A percentile compares a stretch with the other conserved stretches of the same genome.
These are phyloP conservation scores for Alternaria triticina DNA, from an alignment of 2,329 filamentous ascomycete species.

Conservation along the genomic window DNA sequence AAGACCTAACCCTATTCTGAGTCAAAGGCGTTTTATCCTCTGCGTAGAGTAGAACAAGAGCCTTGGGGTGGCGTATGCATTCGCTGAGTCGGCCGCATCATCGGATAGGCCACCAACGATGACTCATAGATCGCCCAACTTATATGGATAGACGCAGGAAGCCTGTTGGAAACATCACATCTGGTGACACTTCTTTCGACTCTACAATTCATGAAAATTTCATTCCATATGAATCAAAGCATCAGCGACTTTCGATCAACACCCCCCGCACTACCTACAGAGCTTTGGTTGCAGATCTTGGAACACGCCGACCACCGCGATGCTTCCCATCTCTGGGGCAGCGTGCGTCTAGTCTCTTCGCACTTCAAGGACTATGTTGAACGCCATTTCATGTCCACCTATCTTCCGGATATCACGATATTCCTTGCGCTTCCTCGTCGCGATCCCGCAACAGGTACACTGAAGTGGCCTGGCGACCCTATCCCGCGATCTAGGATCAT, in stretches of 20 bases:
- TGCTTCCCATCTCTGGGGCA: constrained; percentile 23
- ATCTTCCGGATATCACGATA: constrained; percentile 16
- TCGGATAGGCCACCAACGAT: not conserved
- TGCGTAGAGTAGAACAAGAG: too few species aligned
- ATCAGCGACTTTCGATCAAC: not conserved
- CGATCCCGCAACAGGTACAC: constrained; percentile 19
- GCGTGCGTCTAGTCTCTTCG: constrained; percentile 24
- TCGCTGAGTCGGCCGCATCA: not conserved
- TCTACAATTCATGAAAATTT: not conserved
- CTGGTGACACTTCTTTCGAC: not conserved
- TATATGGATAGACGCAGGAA: not conserved
- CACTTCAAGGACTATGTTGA: constrained; percentile 23
- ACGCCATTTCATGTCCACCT: constrained; percentile 20
- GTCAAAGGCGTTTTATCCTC: too few species aligned
- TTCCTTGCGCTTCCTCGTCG: constrained; percentile 27
- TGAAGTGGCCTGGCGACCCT: constrained; percentile 16
- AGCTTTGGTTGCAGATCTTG: constrained; percentile 28
- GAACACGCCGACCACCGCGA: constrained; percentile 7
- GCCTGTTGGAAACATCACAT: not conserved
- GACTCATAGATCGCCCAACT: not conserved
- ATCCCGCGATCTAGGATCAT: constrained; percentile 18
- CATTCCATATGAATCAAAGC: not conserved
- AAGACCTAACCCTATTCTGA: too few species aligned
- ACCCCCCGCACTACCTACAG: constrained; percentile 10
- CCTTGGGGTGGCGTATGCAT: not conserved